Percentiles rank a stretch among this genome's conserved stretches.
These are phyloP conservation scores for Candida albicans DNA, from an alignment of 1,139 yeast species.

Conservation along the genomic window DNA sequence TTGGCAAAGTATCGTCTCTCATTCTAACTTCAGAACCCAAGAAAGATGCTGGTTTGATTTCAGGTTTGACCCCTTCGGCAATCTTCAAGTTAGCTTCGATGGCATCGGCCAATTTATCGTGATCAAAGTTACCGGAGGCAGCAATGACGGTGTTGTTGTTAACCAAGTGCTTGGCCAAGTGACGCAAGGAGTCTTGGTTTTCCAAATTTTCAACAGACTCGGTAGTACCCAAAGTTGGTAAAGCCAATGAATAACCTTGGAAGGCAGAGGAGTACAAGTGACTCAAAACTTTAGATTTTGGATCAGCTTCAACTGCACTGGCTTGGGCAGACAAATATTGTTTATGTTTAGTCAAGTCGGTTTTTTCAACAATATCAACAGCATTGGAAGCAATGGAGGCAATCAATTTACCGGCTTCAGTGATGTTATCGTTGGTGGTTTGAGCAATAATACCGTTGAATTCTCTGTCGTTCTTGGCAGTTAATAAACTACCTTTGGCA, in stretches of 20 bases:
- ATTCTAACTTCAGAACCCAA: conserved; percentile 83
- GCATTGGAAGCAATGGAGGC: conserved; percentile 39
- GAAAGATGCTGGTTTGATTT: conserved; percentile 56
- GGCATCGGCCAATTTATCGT: conserved; percentile 65
- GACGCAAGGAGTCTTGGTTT: conserved; percentile 55
- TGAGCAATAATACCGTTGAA: conserved; percentile 54
- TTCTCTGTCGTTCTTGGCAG: conserved; percentile 51
- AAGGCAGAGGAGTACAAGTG: conserved; percentile 79
- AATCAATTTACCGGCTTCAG: conserved; percentile 43
- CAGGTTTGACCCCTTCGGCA: conserved; percentile 56
- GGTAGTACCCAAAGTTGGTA: conserved; percentile 72
- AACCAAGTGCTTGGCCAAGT: conserved; percentile 56
- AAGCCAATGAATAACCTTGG: conserved; percentile 78
- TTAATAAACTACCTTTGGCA: conserved; percentile 47
- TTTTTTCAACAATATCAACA: conserved; percentile 28
- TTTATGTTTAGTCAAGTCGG: conserved; percentile 35
- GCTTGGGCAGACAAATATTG: conserved; percentile 40
- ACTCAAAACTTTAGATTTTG: conserved; percentile 56
- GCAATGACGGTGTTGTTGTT: conserved; percentile 67
- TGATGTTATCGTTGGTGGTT: conserved; percentile 44
- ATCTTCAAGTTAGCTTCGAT: conserved; percentile 53
- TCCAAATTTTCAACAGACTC: conserved; percentile 62
- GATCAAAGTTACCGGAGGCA: conserved; percentile 71
- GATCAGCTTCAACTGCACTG: conserved; percentile 45
- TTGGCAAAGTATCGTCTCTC: conserved; percentile 84